Conservation (phyloP, 495 filamentous ascomycete genomes). For the Filosporella fistucella region DNA sequence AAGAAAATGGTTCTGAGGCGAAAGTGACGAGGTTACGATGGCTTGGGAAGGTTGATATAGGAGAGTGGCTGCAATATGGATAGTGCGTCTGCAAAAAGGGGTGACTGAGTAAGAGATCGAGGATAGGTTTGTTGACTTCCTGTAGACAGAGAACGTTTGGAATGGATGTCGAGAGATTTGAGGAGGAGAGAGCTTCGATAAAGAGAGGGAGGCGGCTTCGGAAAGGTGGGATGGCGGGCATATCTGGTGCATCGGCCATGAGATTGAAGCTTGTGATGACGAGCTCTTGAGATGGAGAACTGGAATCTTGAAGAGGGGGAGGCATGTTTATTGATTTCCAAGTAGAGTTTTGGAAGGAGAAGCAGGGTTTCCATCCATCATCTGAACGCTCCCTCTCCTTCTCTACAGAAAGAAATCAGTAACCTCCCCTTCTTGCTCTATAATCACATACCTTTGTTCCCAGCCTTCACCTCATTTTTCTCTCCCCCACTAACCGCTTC, state of each 20-base stretch:
- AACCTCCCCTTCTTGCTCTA: no score
- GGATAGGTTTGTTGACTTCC: slow-evolving; percentile 54
- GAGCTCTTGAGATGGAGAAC: slow-evolving; percentile 15
- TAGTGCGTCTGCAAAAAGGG: slow-evolving; percentile 38
- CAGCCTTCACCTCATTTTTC: slow-evolving; percentile 2
- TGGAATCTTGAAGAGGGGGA: background rate
- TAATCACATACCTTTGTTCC: background rate
- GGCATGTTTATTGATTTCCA: background rate
- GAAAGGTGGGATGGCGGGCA: slow-evolving; percentile 42
- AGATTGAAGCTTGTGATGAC: slow-evolving; percentile 51
- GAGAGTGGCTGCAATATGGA: slow-evolving; percentile 45
- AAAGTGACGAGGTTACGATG: slow-evolving; percentile 51
- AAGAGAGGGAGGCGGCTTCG: slow-evolving; percentile 43
- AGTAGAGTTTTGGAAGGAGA: background rate
- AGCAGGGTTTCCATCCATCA: background rate
- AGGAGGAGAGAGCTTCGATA: slow-evolving; percentile 24
- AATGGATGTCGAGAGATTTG: slow-evolving; percentile 31
- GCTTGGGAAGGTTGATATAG: slow-evolving; percentile 45
- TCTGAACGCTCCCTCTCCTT: no score
- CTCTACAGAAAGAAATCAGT: no score
- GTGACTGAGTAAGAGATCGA: slow-evolving; percentile 42
- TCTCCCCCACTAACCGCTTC: slow-evolving; percentile 4
- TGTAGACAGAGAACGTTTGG: slow-evolving; percentile 47
- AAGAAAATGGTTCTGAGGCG: slow-evolving; percentile 42
- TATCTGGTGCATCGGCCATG: slow-evolving; percentile 42